phyloP scores from a whole-genome alignment of 2,329 filamentous ascomycete species.

The Arthrinium puccinioides region DNA sequence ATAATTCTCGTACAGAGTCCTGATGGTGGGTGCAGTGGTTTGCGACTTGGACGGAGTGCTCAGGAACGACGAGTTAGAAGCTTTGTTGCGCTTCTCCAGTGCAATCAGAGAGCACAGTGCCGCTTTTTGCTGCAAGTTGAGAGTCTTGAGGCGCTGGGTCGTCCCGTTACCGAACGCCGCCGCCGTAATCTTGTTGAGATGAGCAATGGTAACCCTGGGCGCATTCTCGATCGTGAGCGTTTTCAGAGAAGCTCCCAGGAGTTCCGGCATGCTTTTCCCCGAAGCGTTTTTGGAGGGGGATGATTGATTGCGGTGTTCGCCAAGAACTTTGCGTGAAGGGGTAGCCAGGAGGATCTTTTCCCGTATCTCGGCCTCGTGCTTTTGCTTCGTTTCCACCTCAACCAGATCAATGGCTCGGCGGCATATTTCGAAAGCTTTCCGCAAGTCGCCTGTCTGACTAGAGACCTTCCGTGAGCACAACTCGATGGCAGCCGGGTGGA shows the following conservation, averaged over 20 bases:
- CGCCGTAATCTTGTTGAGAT: constrained; percentile 86
- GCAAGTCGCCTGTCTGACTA: constrained; percentile 86
- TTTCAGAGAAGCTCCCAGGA: constrained; percentile 47
- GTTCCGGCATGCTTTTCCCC: constrained; percentile 36
- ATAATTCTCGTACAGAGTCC: constrained; percentile 79
- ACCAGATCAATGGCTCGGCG: constrained; percentile 83
- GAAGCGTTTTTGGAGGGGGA: constrained; percentile 34
- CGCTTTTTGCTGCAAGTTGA: constrained; percentile 96
- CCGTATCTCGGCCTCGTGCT: constrained; percentile 56
- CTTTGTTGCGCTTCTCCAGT: constrained; percentile 68
- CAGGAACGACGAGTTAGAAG: constrained; percentile 30
- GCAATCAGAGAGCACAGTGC: constrained; percentile 83
- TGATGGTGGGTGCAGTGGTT: constrained; percentile 68
- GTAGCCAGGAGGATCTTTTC: constrained; percentile 52
- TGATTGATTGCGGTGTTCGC: constrained; percentile 73
- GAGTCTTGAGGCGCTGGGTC: constrained; percentile 70
- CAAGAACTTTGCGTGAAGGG: constrained; percentile 68
- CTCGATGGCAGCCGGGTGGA: constrained; percentile 89
- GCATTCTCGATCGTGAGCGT: constrained; percentile 68
- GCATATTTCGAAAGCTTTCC: constrained; percentile 93
- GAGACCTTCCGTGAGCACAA: constrained; percentile 93
- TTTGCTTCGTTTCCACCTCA: constrained; percentile 73
- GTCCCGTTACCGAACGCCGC: constrained; percentile 87
- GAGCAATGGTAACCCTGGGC: constrained; percentile 80
- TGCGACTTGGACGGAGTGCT: constrained; percentile 55